A percentile compares a stretch with the other conserved stretches of the same genome.
These are phyloP conservation scores for Moesziomyces sp. DNA, from an alignment of 1,284 basidiomycete genomes.

Conservation along the genomic window DNA sequence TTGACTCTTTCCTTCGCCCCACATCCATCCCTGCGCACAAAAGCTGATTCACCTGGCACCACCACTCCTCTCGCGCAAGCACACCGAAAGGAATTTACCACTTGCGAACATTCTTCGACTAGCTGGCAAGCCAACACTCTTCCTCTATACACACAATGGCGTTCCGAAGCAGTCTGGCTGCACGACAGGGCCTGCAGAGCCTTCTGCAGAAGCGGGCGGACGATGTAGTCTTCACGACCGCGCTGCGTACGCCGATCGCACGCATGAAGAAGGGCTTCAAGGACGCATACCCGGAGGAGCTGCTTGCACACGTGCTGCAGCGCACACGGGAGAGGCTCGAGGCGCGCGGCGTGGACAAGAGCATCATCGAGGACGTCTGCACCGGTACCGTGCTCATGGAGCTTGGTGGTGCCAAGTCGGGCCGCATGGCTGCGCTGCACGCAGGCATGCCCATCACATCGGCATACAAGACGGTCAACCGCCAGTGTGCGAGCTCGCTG, in stretches of 20 bases:
- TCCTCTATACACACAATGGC: slow-evolving; percentile 38
- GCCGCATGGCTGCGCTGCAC: slow-evolving; percentile 67
- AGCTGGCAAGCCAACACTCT: not conserved
- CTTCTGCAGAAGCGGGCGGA: slow-evolving; percentile 58
- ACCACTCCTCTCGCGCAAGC: not conserved
- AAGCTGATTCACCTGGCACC: not conserved
- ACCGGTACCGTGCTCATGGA: slow-evolving; percentile 69
- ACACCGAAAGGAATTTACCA: not conserved
- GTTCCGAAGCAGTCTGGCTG: slow-evolving; percentile 36
- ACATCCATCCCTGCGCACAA: slow-evolving; percentile 1
- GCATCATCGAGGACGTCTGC: slow-evolving; percentile 67
- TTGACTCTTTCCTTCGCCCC: not conserved
- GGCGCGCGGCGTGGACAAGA: slow-evolving; percentile 63
- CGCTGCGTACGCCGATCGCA: slow-evolving; percentile 68
- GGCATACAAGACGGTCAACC: slow-evolving; percentile 65
- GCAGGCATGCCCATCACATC: slow-evolving; percentile 58
- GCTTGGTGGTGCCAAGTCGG: slow-evolving; percentile 68
- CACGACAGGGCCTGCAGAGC: slow-evolving; percentile 48
- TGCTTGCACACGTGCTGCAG: slow-evolving; percentile 65
- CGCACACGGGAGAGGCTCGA: slow-evolving; percentile 64
- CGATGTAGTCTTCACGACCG: slow-evolving; percentile 66
- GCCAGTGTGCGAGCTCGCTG: slow-evolving; percentile 68
- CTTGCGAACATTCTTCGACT: not conserved
- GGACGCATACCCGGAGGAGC: slow-evolving; percentile 67
- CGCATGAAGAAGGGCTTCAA: slow-evolving; percentile 66